Evolutionary conservation across 2,329 filamentous ascomycete genomes (phyloP), one percentile per base, ranked within the genome.

Genomic region (Aspergillus candidus): DNA sequence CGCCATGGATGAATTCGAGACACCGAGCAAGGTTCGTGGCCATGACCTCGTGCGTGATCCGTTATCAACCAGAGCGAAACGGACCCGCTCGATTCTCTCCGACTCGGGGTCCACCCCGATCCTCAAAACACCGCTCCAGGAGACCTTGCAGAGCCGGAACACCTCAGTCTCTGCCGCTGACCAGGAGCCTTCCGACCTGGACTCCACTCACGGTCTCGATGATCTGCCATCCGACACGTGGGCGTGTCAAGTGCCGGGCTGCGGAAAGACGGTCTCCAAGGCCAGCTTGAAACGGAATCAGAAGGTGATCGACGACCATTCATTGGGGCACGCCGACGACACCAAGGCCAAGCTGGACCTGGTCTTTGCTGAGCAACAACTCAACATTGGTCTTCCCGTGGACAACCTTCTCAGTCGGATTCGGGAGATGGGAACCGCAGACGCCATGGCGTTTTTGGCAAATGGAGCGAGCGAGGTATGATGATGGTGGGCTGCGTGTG

Each of bases 301-400:
- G 43, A 57, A 63, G 29, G 46, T 59, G 34, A 60, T 66, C 15
- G 43, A 55, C n/a, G 61, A 63, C 30, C 63, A 67, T 43, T 57
- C 58, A 6, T 39, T 65, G 3, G 58, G 54, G 7, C 63, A 66
- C 48, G 63, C 61, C 1, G 58, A 64, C 35, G 63, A 66, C 40
- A 64, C 62, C 0, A 60, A 65, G 38, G 55, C 59, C 11, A 66
- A 64, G 41, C 40, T 67, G 3, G 61, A 65, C 38, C 54, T 67
- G 7, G 64, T 67, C 10, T 54, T 65, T 54, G 55, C 63, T 1
- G 64, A 67, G 37, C 59, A 66, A 35, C 54, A 55, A 22, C 55
- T 65, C 4, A 67, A 66, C 44, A 45, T 65, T 27, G 58, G 58
- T 39, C 43, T 57, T 3, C 56, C 56, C 7, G 62, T 67, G n/a